Evolutionary conservation across 2,329 filamentous ascomycete species (phyloP), one percentile per base, ranked within the genome.

Genomic region (Fusarium protoensiforme): DNA sequence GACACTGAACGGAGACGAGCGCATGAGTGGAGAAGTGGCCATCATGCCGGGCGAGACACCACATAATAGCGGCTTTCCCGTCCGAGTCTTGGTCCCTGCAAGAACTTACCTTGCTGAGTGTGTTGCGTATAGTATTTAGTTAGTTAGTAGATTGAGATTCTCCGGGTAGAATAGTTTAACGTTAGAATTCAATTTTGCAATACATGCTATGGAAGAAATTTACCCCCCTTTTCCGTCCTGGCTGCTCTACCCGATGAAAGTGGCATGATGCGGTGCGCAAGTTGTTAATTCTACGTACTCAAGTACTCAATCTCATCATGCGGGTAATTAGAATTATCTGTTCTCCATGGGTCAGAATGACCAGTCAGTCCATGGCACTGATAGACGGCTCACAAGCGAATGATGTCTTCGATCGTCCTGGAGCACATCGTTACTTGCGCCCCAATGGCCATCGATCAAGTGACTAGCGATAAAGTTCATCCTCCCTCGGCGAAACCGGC

Each of bases 91-190:
- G 20, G 20, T 43, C 22, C 39, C 39, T 0, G 39, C 39, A 8
- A 43, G 20, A 16, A 43, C 39, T 24, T 43, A 24, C 13, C 7
- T 24, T 24, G 39, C 39, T 6, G 39, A 43, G 39, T 43, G 20
- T 43, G 39, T 43, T 43, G 20, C 39, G 14, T 43, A 43, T 24
- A 43, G 7, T 13, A 43, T 43, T 24, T 43, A 43, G 39, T 43
- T 24, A 0, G 39, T 2, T 22, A 0, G 0, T 43, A 22, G 11
- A 1, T 22, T 20, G 2, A n/a, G 6, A 7, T 43, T 9, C 39
- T 24, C 2, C 3, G 2, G 4, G 13, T 24, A 22, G 39, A 43
- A 43, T 24, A 43, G 20, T 22, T 14, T 43, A 20, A 24, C 13
- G 20, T 24, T 3, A 24, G 11, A 24, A 9, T 20, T 24, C 20